Evolutionary conservation across 495 filamentous ascomycete species (phyloP), one percentile per base, ranked within the genome.

Genomic region (Neurospora sp.): DNA sequence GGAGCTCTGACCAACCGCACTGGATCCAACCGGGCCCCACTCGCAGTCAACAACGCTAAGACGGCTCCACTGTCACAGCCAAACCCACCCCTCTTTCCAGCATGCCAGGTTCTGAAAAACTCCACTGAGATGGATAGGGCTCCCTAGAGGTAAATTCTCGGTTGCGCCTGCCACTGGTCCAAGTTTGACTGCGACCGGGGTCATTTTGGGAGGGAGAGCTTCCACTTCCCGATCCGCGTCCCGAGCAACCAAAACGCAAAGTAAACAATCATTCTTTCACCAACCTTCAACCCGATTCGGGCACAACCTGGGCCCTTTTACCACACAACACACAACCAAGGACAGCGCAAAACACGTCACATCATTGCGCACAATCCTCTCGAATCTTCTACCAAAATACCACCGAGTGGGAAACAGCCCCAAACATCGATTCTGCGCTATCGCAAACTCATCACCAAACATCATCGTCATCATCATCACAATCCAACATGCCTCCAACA

Each of bases 401-500:
- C 27, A 65, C 7, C 14, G 27, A 65, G 7, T 65, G 53, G 53
- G 53, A 65, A 65, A 12, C 53, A 27, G 27, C 27, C 27, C 53
- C 53, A 65, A 65, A 18, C 53, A 65, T 35, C 53, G 14, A 65
- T 65, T 65, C 31, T 65, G 14, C 53, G 53, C 31, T 37, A 6
- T 65, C 53, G 53, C 53, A 65, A 65, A 8, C 48, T 61, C 12
- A 65, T 65, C 27, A 61, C 53, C 53, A 61, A 16, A 61, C 53
- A 61, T 35, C 7, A 35, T 61, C 53, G 20, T 31, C 53, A 65
- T 65, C 53, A 65, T 59, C 48, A 65, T 59, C 48, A 27, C 20
- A 27, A 14, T 59, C 10, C 20, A 31, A 59, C 9, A 59, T 82
- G 83, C 80, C 82, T 71, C 74, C 81, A 40, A 69, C 73, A 73